These are phyloP conservation scores for Quercus phellos DNA, from an alignment of 331 rosid genomes.

Conservation along the genomic window DNA sequence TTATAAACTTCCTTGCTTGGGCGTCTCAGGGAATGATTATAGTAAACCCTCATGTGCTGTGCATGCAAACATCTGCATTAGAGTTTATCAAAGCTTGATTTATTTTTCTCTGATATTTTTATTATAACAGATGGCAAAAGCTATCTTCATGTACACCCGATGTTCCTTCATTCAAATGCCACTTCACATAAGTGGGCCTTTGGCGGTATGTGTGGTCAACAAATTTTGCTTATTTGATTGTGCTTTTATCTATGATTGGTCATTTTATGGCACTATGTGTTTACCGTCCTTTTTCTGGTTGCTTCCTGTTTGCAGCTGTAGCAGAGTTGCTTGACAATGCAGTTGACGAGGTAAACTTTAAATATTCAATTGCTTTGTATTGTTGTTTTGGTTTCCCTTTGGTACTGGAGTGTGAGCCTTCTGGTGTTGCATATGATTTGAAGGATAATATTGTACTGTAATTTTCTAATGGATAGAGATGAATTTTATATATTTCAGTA, in stretches of 20 bases:
- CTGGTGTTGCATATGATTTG: background rate
- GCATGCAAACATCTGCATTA: background rate
- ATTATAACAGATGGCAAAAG: constrained; percentile 41
- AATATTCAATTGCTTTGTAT: background rate
- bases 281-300: background rate
- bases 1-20: background rate
- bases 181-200: constrained; percentile 92
- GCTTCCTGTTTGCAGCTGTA: constrained; percentile 47
- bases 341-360: constrained; percentile 68
- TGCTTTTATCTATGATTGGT: background rate
- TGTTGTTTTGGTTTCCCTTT: background rate
- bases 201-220: constrained; percentile 60
- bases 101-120: constrained; percentile 2
- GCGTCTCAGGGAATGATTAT: background rate
- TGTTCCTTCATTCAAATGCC: constrained; percentile 91
- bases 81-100: background rate
- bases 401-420: background rate
- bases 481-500: background rate
- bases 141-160: constrained; percentile 67
- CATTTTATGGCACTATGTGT: background rate
- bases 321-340: constrained; percentile 90
- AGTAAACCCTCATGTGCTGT: background rate
- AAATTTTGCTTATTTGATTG: constrained; percentile 11
- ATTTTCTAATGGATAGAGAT: background rate
- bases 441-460: background rate